Evolutionary conservation across 768 basidiomycete species (phyloP).

Genomic region (Boletus speciosus): DNA sequence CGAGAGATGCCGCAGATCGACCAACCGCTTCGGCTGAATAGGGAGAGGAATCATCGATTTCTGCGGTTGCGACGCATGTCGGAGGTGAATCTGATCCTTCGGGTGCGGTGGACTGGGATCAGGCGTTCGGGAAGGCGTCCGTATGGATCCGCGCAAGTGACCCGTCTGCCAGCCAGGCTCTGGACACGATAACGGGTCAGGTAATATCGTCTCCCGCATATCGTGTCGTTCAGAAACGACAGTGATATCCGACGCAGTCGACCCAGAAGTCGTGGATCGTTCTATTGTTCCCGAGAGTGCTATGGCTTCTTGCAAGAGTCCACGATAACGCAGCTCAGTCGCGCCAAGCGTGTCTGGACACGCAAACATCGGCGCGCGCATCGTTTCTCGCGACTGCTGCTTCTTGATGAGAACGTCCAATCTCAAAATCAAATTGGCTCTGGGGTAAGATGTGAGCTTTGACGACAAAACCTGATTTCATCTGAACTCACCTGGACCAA

Average conservation of each 20-base stretch:
- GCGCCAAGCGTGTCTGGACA: constrained; percentile 13
- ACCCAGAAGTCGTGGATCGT: constrained; percentile 12
- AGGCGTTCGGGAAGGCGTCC: constrained; percentile 55
- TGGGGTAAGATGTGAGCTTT: constrained; percentile 4
- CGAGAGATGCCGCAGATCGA: constrained; percentile 44
- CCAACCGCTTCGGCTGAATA: constrained; percentile 44
- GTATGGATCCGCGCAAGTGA: constrained; percentile 47
- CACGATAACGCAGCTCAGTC: constrained; percentile 53
- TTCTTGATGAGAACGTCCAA: constrained; percentile 31
- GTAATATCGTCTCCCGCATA: constrained; percentile 35
- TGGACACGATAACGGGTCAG: constrained; percentile 44
- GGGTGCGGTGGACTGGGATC: constrained; percentile 46
- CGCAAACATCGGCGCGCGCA: not conserved
- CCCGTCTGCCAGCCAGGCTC: constrained; percentile 31
- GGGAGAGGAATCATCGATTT: constrained; percentile 44
- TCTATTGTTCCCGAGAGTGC: constrained; percentile 19
- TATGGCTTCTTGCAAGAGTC: constrained; percentile 37
- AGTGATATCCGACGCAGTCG: constrained; percentile 17
- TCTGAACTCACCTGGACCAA: constrained; percentile 54
- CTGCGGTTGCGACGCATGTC: constrained; percentile 44
- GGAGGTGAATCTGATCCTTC: constrained; percentile 62
- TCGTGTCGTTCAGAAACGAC: constrained; percentile 39
- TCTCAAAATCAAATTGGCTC: constrained; percentile 27
- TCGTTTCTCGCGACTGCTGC: constrained; percentile 19
- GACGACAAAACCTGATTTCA: not conserved